phyloP scores from a whole-genome alignment of 2,329 filamentous ascomycete species.

The Lasiodiplodia sp. region DNA sequence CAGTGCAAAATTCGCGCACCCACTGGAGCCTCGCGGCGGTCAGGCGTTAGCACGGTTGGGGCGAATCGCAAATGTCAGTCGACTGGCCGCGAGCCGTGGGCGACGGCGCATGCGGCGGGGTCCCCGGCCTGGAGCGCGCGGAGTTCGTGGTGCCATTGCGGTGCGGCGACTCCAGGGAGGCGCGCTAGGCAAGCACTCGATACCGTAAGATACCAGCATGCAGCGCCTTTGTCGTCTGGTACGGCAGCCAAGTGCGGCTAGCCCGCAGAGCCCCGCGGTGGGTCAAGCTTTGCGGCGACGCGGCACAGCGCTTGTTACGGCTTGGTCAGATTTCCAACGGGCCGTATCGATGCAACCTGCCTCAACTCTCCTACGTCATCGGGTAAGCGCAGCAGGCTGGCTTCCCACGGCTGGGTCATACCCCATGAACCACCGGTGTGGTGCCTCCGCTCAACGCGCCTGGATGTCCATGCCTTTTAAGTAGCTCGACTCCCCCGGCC shows the following conservation, averaged over 20 bases:
- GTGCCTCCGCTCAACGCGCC: constrained; percentile 1
- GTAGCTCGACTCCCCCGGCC: neutral
- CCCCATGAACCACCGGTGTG: neutral
- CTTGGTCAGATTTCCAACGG: constrained; percentile 10
- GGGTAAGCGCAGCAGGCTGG: constrained; percentile 1
- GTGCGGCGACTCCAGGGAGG: neutral
- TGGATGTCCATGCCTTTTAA: neutral
- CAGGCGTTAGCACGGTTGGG: constrained; percentile 12
- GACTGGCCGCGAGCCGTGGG: neutral
- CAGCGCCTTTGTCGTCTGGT: neutral
- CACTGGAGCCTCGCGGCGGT: constrained; percentile 1
- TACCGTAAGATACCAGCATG: neutral
- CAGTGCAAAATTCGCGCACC: constrained; percentile 5
- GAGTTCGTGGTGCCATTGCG: neutral
- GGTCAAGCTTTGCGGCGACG: constrained; percentile 26
- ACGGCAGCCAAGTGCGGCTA: neutral
- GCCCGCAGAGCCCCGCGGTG: constrained; percentile 15
- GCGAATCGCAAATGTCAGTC: neutral
- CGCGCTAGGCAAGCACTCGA: neutral
- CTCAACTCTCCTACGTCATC: neutral
- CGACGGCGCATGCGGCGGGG: constrained; percentile 5
- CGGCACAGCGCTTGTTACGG: constrained; percentile 8
- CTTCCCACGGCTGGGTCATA: neutral
- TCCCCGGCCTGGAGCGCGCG: neutral
- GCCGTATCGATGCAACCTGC: constrained; percentile 4